A percentile compares a stretch with the other conserved stretches of the same genome.
Evolutionary conservation across 176 grass and related monocot species (phyloP).

Genomic region (Secale cereale): DNA sequence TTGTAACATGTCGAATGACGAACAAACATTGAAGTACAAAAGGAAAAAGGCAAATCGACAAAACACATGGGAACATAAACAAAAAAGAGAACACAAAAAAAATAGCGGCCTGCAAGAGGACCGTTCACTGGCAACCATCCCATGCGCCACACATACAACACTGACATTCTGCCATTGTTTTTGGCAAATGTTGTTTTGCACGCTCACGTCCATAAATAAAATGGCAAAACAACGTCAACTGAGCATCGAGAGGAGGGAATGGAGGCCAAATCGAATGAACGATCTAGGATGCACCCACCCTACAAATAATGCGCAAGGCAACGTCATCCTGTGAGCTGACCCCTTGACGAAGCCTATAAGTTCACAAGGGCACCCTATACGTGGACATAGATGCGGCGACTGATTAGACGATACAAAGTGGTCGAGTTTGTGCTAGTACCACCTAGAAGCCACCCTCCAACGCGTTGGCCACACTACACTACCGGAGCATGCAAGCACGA

Average conservation of each 20-base stretch:
- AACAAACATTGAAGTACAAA: background rate
- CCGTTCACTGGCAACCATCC: background rate
- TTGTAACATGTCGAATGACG: background rate
- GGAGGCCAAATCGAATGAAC: background rate
- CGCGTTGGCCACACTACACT: background rate
- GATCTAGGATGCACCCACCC: background rate
- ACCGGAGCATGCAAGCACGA: background rate
- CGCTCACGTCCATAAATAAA: background rate
- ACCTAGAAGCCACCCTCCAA: background rate
- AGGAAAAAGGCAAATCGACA: background rate
- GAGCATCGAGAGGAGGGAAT: background rate
- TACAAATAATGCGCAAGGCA: background rate
- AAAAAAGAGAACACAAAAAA: background rate
- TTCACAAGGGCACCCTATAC: background rate
- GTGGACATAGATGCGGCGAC: background rate
- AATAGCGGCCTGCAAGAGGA: background rate
- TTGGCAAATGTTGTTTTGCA: background rate
- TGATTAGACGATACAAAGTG: background rate
- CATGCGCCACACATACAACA: background rate
- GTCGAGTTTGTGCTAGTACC: background rate
- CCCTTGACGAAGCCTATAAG: background rate
- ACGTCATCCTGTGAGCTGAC: background rate
- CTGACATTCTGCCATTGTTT: background rate
- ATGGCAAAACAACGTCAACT: background rate
- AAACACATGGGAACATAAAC: background rate